Conservation (phyloP, 257 asterid species). For the Ophiorrhiza pumila region DNA sequence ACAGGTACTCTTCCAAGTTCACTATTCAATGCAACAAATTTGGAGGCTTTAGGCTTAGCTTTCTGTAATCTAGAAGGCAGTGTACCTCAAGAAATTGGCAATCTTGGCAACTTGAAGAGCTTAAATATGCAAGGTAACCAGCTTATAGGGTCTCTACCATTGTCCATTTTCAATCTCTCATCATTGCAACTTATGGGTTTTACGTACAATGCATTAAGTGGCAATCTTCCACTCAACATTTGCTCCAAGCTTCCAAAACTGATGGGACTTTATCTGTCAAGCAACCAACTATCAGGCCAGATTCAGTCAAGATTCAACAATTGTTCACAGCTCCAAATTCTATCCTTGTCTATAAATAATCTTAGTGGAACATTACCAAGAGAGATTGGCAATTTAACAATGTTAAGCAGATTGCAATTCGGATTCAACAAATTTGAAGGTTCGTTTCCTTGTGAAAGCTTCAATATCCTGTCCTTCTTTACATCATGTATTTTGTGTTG, state of each 20-base stretch:
- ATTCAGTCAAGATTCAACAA: constrained; percentile 22
- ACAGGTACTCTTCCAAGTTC: constrained; percentile 19
- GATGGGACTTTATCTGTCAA: neutral
- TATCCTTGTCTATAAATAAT: neutral
- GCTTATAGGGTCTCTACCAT: constrained; percentile 24
- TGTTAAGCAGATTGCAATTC: neutral
- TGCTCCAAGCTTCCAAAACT: constrained; percentile 17
- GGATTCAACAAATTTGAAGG: neutral
- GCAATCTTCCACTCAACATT: constrained; percentile 16
- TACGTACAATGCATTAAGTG: constrained; percentile 5
- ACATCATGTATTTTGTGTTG: too few relatives aligned
- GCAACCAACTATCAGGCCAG: constrained; percentile 9
- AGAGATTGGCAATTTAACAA: constrained; percentile 8
- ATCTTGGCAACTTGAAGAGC: neutral
- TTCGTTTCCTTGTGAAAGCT: neutral
- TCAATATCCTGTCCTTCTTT: too few relatives aligned
- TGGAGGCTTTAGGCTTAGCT: neutral
- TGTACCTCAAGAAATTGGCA: constrained; percentile 17
- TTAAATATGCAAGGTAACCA: neutral
- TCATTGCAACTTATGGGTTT: neutral
- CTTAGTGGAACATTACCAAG: constrained; percentile 7
- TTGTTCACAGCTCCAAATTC: constrained; percentile 13
- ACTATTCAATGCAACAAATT: constrained; percentile 12
- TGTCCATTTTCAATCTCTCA: constrained; percentile 20
- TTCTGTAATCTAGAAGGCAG: neutral